Base-by-base conservation (phyloP, 257 asterid species). In the Jacaranda mimosifolia region DNA sequence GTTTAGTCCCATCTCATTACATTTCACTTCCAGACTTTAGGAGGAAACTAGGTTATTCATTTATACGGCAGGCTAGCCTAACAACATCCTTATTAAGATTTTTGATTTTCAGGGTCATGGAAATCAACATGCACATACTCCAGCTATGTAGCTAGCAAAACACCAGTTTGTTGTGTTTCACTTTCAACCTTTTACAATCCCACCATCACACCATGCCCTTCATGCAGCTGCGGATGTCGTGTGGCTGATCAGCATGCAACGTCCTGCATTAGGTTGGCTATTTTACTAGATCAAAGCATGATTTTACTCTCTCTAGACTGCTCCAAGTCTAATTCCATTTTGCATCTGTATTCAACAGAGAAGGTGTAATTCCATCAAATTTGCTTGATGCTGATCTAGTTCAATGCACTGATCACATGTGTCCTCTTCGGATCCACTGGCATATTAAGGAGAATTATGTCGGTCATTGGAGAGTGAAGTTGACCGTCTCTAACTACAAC, bases 151-250 rank as follows among this genome's bases (percentile, higher is more conserved):
- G 91, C 92, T 11, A 63, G 66, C 38, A 70, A 19, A 52, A 70
- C 46, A 3, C 94, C 96, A 0, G 55, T 77, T 15, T 88, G 96
- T 52, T 92, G 97, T 67, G 94, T 87, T 62, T 92, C 97, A 17
- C 86, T 92, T 73, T 90, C 96, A 46, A 80, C 97, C 45, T 90
- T 92, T 68, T 90, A 92, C 84, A 90, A 81, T 62, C 91, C 89
- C 18, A 69, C 73, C 40, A 62, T 88, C 76, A 90, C 94, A 7
- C 35, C 83, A 1, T 92, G 97, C 79, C 87, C 91, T 45, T 63
- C 79, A 9, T 92, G 97, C 76, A 90, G 94, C 87, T 92, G 97
- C 62, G 97, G 96, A 48, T 92, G 97, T 49, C 82, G 80, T 58
- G 55, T 55, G 46, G 77, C 89, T 62, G 87, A 78, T 55, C 71